A percentile compares a stretch with the other conserved stretches of the same genome.
These are phyloP conservation scores for Geranomyces michiganensis DNA, from an alignment of 192 early-diverging fungal species.

Conservation along the genomic window DNA sequence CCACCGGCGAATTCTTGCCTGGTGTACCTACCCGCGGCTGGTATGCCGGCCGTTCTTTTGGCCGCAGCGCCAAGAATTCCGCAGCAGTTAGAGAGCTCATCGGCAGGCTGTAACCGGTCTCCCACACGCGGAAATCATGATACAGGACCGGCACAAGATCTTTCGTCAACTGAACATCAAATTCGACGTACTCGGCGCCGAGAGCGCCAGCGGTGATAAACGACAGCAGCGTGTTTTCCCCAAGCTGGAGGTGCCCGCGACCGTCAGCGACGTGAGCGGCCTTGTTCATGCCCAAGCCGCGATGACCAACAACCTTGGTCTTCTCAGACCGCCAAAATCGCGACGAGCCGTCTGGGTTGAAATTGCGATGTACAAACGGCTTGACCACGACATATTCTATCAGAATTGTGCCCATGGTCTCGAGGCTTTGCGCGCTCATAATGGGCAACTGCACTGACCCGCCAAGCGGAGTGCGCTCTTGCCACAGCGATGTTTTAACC, in stretches of 20 bases:
- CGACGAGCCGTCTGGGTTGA: slow-evolving; percentile 52
- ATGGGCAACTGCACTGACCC: slow-evolving; percentile 66
- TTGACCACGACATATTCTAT: slow-evolving; percentile 68
- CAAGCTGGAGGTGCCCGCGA: slow-evolving; percentile 63
- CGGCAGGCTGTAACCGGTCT: slow-evolving; percentile 42
- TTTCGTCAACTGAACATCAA: slow-evolving; percentile 93
- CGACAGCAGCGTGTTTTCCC: slow-evolving; percentile 89
- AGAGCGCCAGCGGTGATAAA: slow-evolving; percentile 80
- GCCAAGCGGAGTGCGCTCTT: slow-evolving; percentile 47
- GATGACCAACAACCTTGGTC: slow-evolving; percentile 83
- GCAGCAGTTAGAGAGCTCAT: slow-evolving; percentile 38
- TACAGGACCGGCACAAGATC: slow-evolving; percentile 86
- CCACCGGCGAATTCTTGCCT: background rate
- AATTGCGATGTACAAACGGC: slow-evolving; percentile 63
- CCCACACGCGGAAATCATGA: slow-evolving; percentile 70
- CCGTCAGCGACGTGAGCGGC: slow-evolving; percentile 40
- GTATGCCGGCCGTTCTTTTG: slow-evolving; percentile 25
- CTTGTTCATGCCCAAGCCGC: slow-evolving; percentile 84
- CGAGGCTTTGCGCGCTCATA: slow-evolving; percentile 48
- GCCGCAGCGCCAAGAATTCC: slow-evolving; percentile 47
- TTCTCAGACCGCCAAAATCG: slow-evolving; percentile 62
- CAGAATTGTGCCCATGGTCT: slow-evolving; percentile 58
- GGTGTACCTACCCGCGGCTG: background rate
- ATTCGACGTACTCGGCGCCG: slow-evolving; percentile 89
- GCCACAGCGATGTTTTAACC: slow-evolving; percentile 47